Base-by-base conservation (phyloP, 371 early-diverging fungal genomes). In the Mucor irregularis region DNA sequence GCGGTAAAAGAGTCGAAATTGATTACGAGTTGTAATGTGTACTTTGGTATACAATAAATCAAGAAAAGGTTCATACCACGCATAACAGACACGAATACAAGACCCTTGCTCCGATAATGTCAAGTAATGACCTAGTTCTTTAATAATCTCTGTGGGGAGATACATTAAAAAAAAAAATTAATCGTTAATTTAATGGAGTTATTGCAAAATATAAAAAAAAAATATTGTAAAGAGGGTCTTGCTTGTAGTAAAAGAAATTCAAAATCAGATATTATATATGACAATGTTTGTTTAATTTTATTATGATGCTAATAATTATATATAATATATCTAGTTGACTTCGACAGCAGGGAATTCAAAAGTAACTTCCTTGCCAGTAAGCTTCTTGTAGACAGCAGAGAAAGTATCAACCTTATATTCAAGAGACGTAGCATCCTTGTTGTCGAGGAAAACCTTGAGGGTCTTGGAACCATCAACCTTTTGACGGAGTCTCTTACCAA, bases 391-490 rank as follows among this genome's bases (percentile, higher is more conserved):
- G 58, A 95, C 93, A 54, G 93, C 84, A 57, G 91, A 81, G 88
- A 98, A 96, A 56, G 97, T 94, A 80, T 96, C 96, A 53, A 97
- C 85, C 91, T 98, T 98, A 90, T 95, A 94, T 81, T 96, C 97
- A 58, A 97, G 82, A 50, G 91, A 90, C 69, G 95, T 96, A 61
- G 91, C 87, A 72, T 98, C 97, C 91, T 98, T 97, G 71, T 87
- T 86, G 85, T 97, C 97, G 65, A 98, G 85, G 88, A 93, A 53
- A 80, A 94, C 92, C 87, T 95, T 96, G 87, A 92, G 91, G 70
- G 89, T 80, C 83, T 90, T 91, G 81, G 82, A 81, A 58, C 97
- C 97, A 77, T 98, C 98, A 51, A 90, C 89, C 81, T 90, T 89
- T 80, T 95, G 90, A 81, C 92, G 93, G 67, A 93, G 93, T 68